These are phyloP conservation scores for Microsporum canis DNA, from an alignment of 2,329 filamentous ascomycete genomes.

Conservation along the genomic window DNA sequence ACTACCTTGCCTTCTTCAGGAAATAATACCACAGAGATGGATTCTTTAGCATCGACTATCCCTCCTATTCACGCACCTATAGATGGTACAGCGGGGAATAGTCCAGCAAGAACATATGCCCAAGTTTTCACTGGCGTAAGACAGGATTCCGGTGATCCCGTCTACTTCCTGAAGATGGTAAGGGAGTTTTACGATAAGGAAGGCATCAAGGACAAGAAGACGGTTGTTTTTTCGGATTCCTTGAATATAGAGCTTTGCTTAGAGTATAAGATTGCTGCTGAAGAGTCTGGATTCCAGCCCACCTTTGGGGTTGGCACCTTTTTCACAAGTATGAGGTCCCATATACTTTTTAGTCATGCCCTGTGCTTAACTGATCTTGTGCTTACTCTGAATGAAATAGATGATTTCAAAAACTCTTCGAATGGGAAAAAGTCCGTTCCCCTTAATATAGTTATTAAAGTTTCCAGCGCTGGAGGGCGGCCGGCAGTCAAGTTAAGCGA, in stretches of 20 bases:
- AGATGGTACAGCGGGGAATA: conserved; percentile 25
- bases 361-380: neutral
- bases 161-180: conserved; percentile 66
- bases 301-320: conserved; percentile 93
- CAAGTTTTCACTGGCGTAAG: conserved; percentile 72
- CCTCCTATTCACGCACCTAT: conserved; percentile 37
- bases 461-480: conserved; percentile 69
- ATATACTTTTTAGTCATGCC: conserved; percentile 15
- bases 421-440: conserved; percentile 76
- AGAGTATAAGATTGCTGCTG: conserved; percentile 75
- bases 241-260: conserved; percentile 83
- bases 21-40: conserved; percentile 30
- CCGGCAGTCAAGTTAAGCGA: conserved; percentile 87
- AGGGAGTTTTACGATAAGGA: conserved; percentile 67
- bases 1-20: conserved; percentile 30
- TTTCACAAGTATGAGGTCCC: conserved; percentile 54
- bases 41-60: conserved; percentile 28
- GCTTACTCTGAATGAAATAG: conserved; percentile 24
- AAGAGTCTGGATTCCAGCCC: conserved; percentile 68
- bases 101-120: conserved; percentile 56
- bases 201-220: conserved; percentile 69
- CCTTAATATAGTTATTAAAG: conserved; percentile 95
- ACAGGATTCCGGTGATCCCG: conserved; percentile 82
- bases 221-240: conserved; percentile 90
- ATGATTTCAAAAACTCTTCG: conserved; percentile 68